A percentile compares a stretch with the other conserved stretches of the same genome.
phyloP scores from a whole-genome alignment of 768 basidiomycete species.

The Cyclocybe aegerita region DNA sequence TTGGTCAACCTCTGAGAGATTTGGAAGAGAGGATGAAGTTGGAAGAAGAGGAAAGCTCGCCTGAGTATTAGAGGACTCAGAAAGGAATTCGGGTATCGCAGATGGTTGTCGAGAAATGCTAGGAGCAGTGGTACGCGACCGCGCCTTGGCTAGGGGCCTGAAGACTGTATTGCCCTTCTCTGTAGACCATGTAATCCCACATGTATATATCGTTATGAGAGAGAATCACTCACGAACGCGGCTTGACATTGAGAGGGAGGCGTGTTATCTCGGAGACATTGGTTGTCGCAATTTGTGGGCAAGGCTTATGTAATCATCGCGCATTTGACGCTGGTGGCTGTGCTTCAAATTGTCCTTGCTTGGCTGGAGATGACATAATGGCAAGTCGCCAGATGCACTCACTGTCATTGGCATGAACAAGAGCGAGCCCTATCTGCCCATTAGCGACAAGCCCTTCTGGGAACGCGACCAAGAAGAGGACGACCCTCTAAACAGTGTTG shows the following conservation, averaged over 20 bases:
- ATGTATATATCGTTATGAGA: constrained; percentile 3
- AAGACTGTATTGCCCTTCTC: constrained; percentile 76
- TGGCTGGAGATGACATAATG: too few relatives aligned
- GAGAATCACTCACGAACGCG: constrained; percentile 59
- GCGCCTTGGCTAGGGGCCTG: constrained; percentile 60
- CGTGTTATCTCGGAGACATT: too few relatives aligned
- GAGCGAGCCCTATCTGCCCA: constrained; percentile 41
- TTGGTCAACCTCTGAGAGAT: too few relatives aligned
- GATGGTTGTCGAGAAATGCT: constrained; percentile 28
- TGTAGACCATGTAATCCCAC: constrained; percentile 22
- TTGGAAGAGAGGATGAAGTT: not conserved
- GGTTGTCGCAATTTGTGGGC: too few relatives aligned
- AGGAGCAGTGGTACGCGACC: constrained; percentile 37
- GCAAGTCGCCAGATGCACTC: not conserved
- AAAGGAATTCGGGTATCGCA: constrained; percentile 14
- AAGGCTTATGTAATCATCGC: too few relatives aligned
- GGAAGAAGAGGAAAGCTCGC: not conserved
- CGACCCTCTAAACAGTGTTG: constrained; percentile 42
- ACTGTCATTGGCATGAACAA: constrained; percentile 3
- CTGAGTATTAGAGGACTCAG: not conserved
- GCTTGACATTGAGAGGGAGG: constrained; percentile 38
- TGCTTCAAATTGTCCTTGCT: too few relatives aligned
- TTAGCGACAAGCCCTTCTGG: constrained; percentile 60
- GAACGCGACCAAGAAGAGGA: constrained; percentile 51
- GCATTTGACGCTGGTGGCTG: too few relatives aligned